Base-by-base conservation (phyloP, 106 monocot species). In the Ottelia alismoides region DNA sequence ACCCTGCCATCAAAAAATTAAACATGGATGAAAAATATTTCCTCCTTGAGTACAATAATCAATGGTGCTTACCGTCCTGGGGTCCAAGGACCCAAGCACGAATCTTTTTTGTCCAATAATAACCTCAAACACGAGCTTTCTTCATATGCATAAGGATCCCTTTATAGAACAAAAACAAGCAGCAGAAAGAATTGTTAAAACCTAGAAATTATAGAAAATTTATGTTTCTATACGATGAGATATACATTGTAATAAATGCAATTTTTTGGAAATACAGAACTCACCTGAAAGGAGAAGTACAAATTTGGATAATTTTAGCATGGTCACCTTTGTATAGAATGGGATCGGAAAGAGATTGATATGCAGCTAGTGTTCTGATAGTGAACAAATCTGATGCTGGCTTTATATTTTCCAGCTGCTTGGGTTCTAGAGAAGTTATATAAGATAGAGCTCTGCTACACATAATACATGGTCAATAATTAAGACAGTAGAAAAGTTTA, bases 51-150 rank as follows among this genome's bases (percentile, higher is more conserved):
- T n/a, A n/a, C n/a, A n/a, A n/a, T n/a, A n/a, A n/a, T n/a, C n/a
- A n/a, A n/a, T n/a, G n/a, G n/a, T 7, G 40, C 14, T 26, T 75
- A 93, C 92, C 92, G 87, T 74, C 96, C 96, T 63, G 89, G 84
- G 31, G 69, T 85, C 96, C 96, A 89, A 64, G 96, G 96, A 56
- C 96, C 96, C 31, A 96, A 65, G 57, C 71, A 88, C 40, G 85
- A 77, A 67, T 96, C 96, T 56, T 85, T 79, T 62, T 89, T 96
- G 65, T 96, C 96, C 43, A 96, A 74, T 40, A 96, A 72, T 43
- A 76, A 57, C 67, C 82, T 84, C 69, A 96, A 70, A 52, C 76
- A 88, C 23, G 96, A 96, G 53, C 96, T 89, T 76, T 85, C 96
- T 72, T 78, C 88, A 54, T 54, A 79, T 59, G 65, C 65, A 70